phyloP scores from a whole-genome alignment of 352 stramenopile species.

The Hyaloperonospora arabidopsidis region DNA sequence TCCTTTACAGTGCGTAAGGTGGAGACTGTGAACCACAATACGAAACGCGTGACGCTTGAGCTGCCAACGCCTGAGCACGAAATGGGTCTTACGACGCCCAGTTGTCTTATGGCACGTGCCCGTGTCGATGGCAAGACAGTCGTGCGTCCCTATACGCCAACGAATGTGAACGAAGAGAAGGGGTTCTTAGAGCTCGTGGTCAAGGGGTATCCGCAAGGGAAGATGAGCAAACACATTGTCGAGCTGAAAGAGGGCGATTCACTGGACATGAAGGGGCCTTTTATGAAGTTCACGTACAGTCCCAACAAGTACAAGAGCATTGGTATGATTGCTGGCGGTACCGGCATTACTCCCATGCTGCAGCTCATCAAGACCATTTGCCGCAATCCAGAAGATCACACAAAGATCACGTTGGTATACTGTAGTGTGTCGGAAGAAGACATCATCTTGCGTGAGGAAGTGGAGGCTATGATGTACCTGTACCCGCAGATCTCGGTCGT shows the following conservation, averaged over 20 bases:
- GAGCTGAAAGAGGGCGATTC: conserved; percentile 74
- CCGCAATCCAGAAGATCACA: conserved; percentile 74
- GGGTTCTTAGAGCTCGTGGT: conserved; percentile 84
- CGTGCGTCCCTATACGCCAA: conserved; percentile 84
- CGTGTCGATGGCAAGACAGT: conserved; percentile 70
- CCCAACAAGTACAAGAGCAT: conserved; percentile 87
- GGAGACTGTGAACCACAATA: conserved; percentile 67
- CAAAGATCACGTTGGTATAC: conserved; percentile 80
- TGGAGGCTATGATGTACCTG: conserved; percentile 75
- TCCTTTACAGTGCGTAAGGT: conserved; percentile 69
- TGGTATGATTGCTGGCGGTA: conserved; percentile 85
- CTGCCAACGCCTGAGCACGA: conserved; percentile 48
- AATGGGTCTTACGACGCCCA: conserved; percentile 56
- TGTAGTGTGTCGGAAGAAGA: conserved; percentile 81
- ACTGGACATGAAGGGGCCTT: conserved; percentile 88
- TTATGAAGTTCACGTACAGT: conserved; percentile 80
- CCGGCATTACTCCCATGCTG: conserved; percentile 87
- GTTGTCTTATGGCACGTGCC: conserved; percentile 57
- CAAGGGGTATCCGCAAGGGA: conserved; percentile 82
- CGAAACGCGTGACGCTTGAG: conserved; percentile 69
- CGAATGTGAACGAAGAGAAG: conserved; percentile 75
- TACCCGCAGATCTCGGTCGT: conserved; percentile 76
- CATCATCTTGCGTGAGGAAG: conserved; percentile 83
- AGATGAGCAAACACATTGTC: conserved; percentile 84
- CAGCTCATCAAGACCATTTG: conserved; percentile 82